A percentile compares a stretch with the other conserved stretches of the same genome.
phyloP scores from a whole-genome alignment of 371 early-diverging fungal genomes.

The Mycotypha africana region DNA sequence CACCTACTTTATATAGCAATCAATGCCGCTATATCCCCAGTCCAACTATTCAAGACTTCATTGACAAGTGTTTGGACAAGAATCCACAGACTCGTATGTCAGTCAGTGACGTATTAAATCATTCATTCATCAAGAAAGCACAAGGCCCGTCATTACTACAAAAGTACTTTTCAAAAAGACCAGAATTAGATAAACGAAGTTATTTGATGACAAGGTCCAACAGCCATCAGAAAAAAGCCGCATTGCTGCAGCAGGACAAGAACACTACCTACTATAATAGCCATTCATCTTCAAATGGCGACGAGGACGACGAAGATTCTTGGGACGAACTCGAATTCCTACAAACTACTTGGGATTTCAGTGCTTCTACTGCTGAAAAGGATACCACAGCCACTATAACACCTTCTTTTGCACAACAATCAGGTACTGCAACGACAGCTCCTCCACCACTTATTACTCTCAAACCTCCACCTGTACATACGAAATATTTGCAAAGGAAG shows the following conservation, averaged over 20 bases:
- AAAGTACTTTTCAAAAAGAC: conserved; percentile 12
- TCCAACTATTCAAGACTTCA: conserved; percentile 24
- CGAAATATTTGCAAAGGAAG: background rate
- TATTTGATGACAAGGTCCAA: conserved; percentile 7
- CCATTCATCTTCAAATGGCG: too few relatives aligned
- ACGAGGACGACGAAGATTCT: background rate
- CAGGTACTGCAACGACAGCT: background rate
- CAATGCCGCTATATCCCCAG: conserved; percentile 8
- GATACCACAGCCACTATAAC: too few relatives aligned
- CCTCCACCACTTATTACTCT: too few relatives aligned
- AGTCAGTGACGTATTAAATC: conserved; percentile 59
- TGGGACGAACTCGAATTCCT: conserved; percentile 14
- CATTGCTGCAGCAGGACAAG: too few relatives aligned
- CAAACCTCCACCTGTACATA: too few relatives aligned
- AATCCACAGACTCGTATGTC: conserved; percentile 63
- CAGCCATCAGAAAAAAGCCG: background rate
- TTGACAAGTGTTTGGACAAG: conserved; percentile 48
- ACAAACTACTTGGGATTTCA: conserved; percentile 13
- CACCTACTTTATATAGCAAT: conserved; percentile 22
- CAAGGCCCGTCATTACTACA: conserved; percentile 11
- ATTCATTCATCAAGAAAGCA: conserved; percentile 50
- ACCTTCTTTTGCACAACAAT: too few relatives aligned
- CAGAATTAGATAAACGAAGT: conserved; percentile 10
- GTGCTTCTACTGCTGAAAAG: conserved; percentile 7
- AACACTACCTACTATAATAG: too few relatives aligned